These are phyloP conservation scores for Tricholoma flavovirens DNA, from an alignment of 768 basidiomycete species.

Conservation along the genomic window DNA sequence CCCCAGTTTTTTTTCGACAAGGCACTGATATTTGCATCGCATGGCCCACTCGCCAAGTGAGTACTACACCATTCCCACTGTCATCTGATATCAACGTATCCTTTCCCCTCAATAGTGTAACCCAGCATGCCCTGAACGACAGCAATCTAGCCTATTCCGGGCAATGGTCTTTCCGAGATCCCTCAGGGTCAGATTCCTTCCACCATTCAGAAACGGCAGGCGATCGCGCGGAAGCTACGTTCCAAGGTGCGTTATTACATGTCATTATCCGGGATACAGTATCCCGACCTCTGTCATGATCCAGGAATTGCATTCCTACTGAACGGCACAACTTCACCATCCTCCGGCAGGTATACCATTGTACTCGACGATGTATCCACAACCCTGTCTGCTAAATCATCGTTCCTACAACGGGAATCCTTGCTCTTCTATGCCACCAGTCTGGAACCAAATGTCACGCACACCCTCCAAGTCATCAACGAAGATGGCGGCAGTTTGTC, in stretches of 20 bases:
- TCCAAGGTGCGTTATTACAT: constrained; percentile 38
- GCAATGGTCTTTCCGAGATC: constrained; percentile 41
- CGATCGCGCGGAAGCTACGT: constrained; percentile 37
- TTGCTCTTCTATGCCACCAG: constrained; percentile 62
- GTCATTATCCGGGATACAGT: neutral
- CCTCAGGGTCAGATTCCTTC: constrained; percentile 10
- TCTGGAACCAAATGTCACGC: constrained; percentile 43
- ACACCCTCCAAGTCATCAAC: constrained; percentile 54
- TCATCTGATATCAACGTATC: constrained; percentile 2
- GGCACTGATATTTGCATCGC: constrained; percentile 42
- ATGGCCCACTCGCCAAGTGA: constrained; percentile 31
- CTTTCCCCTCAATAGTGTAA: neutral
- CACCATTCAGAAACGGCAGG: constrained; percentile 33
- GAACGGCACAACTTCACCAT: constrained; percentile 52
- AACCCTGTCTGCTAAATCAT: constrained; percentile 44
- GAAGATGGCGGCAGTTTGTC: constrained; percentile 46
- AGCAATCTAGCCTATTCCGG: constrained; percentile 46
- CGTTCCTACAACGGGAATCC: constrained; percentile 43
- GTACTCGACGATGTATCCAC: constrained; percentile 37
- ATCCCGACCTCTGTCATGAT: neutral
- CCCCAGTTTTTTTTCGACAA: constrained; percentile 51
- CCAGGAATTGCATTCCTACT: constrained; percentile 60
- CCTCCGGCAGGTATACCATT: constrained; percentile 55
- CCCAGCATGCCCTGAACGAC: constrained; percentile 35
- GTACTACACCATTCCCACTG: neutral